Evolutionary conservation across 1,284 basidiomycete species (phyloP).

Genomic region (Leccinum angustisporum): DNA sequence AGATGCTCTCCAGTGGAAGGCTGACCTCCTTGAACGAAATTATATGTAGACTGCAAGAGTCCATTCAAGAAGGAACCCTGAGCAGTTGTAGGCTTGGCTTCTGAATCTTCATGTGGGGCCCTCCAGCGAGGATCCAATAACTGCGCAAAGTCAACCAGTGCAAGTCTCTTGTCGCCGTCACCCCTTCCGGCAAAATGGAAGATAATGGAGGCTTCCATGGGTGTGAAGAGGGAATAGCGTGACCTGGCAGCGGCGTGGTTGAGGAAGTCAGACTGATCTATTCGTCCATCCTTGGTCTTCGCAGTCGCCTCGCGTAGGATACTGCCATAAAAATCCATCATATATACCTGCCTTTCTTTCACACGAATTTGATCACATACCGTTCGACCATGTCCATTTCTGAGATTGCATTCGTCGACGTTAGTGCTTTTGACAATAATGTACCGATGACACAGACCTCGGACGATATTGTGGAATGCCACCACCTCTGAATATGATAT

Average conservation of each 20-base stretch:
- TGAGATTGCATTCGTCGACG: conserved; percentile 26
- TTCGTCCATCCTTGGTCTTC: conserved; percentile 91
- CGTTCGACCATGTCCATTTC: conserved; percentile 97
- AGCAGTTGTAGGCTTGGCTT: conserved; percentile 33
- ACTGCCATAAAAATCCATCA: conserved; percentile 36
- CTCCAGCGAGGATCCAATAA: conserved; percentile 85
- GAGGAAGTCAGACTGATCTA: conserved; percentile 81
- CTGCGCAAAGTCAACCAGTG: conserved; percentile 86
- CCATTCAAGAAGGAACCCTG: conserved; percentile 47
- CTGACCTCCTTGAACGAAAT: conserved; percentile 86
- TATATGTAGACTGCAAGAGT: conserved; percentile 73
- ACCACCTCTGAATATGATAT: conserved; percentile 95
- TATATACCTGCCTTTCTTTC: background rate
- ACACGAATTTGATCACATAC: conserved; percentile 37
- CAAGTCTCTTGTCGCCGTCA: conserved; percentile 62
- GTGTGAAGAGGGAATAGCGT: conserved; percentile 90
- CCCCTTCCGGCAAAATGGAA: conserved; percentile 94
- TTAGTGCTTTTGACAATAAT: conserved; percentile 12
- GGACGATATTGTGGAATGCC: conserved; percentile 92
- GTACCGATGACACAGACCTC: conserved; percentile 49
- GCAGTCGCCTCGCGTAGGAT: conserved; percentile 83
- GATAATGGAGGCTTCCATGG: conserved; percentile 94
- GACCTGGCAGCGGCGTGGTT: conserved; percentile 73
- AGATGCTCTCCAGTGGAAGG: background rate
- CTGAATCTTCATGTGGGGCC: conserved; percentile 57